Conservation (phyloP, 441 rosid genomes). For the Geranium incanum region DNA sequence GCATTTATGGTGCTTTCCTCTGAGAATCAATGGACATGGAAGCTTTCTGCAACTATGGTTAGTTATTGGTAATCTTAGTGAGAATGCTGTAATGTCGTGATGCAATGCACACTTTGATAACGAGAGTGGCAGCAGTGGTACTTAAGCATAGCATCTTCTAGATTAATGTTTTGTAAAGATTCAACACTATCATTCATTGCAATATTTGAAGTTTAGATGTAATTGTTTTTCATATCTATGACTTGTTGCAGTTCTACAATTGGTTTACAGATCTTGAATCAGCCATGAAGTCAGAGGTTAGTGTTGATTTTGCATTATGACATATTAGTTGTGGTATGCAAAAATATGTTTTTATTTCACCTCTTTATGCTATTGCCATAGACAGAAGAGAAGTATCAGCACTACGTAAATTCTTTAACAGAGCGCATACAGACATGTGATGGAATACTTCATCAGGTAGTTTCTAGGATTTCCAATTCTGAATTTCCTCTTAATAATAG, state of each 20-base stretch:
- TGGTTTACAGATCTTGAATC: slow-evolving; percentile 98
- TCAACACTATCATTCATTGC: not conserved
- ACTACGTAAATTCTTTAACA: slow-evolving; percentile 65
- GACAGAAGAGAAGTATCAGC: slow-evolving; percentile 95
- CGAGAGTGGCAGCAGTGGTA: not conserved
- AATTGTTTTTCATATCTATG: slow-evolving; percentile 6
- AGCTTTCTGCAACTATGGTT: no score
- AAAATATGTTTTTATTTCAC: slow-evolving; percentile 15
- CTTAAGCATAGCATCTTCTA: not conserved
- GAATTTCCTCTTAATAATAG: slow-evolving; percentile 5
- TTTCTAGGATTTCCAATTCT: not conserved
- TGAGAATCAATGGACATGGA: no score
- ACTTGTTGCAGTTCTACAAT: slow-evolving; percentile 62
- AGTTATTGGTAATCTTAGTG: no score
- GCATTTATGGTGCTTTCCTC: no score
- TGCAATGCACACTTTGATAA: not conserved
- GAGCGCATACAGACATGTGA: slow-evolving; percentile 90
- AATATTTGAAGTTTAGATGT: not conserved
- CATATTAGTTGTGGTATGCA: slow-evolving; percentile 7
- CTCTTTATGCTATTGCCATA: slow-evolving; percentile 23
- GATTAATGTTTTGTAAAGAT: not conserved
- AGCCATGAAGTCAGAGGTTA: slow-evolving; percentile 96
- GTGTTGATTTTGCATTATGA: slow-evolving; percentile 27
- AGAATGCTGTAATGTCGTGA: not conserved
- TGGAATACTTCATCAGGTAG: slow-evolving; percentile 67